phyloP scores from a whole-genome alignment of 1,284 basidiomycete genomes.

The Vanrija sp. region DNA sequence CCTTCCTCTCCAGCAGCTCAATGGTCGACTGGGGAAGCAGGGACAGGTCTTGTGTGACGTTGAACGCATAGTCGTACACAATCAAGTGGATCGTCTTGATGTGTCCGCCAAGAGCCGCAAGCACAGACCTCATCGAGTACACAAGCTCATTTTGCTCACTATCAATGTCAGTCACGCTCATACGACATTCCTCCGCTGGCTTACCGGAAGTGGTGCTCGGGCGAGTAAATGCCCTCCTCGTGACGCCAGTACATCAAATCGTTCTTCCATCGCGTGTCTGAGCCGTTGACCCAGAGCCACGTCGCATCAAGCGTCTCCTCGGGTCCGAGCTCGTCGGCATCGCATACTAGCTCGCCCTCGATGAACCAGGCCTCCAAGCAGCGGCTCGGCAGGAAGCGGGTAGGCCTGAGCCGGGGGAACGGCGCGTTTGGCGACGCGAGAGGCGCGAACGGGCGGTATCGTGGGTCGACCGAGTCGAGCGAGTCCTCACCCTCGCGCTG shows the following conservation, averaged over 20 bases:
- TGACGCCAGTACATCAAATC: slow-evolving; percentile 26
- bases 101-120: slow-evolving; percentile 34
- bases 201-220: slow-evolving; percentile 43
- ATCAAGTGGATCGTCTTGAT: slow-evolving; percentile 41
- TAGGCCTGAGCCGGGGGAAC: slow-evolving; percentile 37
- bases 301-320: slow-evolving; percentile 43
- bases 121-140: slow-evolving; percentile 44
- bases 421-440: slow-evolving; percentile 28
- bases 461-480: slow-evolving; percentile 30
- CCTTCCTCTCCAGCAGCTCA: neutral
- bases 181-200: slow-evolving; percentile 7
- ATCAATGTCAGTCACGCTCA: neutral
- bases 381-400: slow-evolving; percentile 31
- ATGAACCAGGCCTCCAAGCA: slow-evolving; percentile 45
- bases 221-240: slow-evolving; percentile 29
- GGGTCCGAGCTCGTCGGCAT: slow-evolving; percentile 28
- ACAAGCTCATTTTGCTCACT: slow-evolving; percentile 45
- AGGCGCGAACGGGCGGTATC: slow-evolving; percentile 32
- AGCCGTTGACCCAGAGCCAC: slow-evolving; percentile 48
- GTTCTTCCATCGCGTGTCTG: slow-evolving; percentile 37
- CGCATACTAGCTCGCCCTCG: slow-evolving; percentile 38
- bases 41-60: slow-evolving; percentile 19
- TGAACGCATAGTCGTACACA: slow-evolving; percentile 38
- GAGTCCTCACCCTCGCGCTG: slow-evolving; percentile 27
- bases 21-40: slow-evolving; percentile 25